Percentiles rank a stretch among this genome's conserved stretches.
Evolutionary conservation across 441 rosid species (phyloP).

Genomic region (Gossypium schwendimanii): DNA sequence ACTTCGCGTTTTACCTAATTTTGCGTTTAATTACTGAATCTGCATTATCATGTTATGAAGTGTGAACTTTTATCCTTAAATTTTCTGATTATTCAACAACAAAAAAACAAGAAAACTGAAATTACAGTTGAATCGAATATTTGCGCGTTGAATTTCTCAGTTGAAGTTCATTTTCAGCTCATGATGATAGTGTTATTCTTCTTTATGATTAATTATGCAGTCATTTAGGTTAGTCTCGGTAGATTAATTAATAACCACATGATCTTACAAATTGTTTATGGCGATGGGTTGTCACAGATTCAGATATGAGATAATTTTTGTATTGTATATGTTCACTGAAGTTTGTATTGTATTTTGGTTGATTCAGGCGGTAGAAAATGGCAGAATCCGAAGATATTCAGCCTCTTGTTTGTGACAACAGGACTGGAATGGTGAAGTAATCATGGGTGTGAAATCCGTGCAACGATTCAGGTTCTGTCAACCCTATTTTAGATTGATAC

Average conservation of each 20-base stretch:
- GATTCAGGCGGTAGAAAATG: conserved; percentile 37
- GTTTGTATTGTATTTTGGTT: conserved; percentile 7
- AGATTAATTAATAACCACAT: neutral
- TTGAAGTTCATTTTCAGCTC: neutral
- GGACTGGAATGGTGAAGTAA: conserved; percentile 84
- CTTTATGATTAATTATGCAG: neutral
- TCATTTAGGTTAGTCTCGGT: neutral
- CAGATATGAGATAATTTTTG: neutral
- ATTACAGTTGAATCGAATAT: neutral
- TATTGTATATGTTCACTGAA: neutral
- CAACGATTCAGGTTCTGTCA: no score
- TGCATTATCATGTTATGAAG: neutral
- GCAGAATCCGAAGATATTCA: conserved; percentile 59
- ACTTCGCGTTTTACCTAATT: no score
- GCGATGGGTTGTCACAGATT: neutral
- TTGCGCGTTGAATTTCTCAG: neutral
- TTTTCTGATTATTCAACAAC: neutral
- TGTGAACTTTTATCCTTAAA: neutral
- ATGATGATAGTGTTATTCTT: neutral
- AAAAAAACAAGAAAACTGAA: neutral
- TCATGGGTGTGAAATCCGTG: neutral
- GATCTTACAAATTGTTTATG: no score
- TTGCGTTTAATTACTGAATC: no score
- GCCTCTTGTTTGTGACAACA: conserved; percentile 87
- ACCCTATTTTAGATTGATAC: neutral